Evolutionary conservation across 2,329 filamentous ascomycete species (phyloP), one percentile per base, ranked within the genome.

Genomic region (Aureobasidium sp.): DNA sequence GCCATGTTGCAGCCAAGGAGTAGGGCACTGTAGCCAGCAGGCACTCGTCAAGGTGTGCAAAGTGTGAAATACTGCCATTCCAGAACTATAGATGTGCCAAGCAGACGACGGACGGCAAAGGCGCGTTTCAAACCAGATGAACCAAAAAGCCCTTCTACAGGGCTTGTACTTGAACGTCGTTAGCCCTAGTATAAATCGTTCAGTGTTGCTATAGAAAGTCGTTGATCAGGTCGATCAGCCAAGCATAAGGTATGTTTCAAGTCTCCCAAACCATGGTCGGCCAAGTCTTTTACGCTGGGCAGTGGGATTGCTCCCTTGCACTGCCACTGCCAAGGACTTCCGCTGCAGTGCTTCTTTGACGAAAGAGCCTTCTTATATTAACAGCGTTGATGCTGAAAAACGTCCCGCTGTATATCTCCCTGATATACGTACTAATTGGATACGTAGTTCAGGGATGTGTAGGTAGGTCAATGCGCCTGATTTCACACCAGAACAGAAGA

Each of bases 271-370:
- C 36, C 36, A 42, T 56, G 53, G 16, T 56, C 15, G 23, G 53
- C 53, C 53, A 56, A 56, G 36, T 36, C 33, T 56, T n/a, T 56
- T 40, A 42, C 10, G 16, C 18, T n/a, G 42, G 42, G 16, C n/a
- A 38, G 20, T 56, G 36, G 25, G 42, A 25, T 20, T 40, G 20
- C 33, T 27, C 11, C 20, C 23, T 43, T 56, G 53, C 53, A 56
- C 53, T 56, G 36, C 53, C 53, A 56, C 53, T 43, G 53, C 53
- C 53, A 56, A 56, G 53, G 23, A 27, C 36, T 18, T 56, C 38
- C 29, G 18, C 15, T 36, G 29, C 13, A 56, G 38, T 42, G 36
- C 53, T 56, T 56, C n/a, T 56, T 29, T 43, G 43, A 33, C 38
- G 38, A 56, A n/a, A 56, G 29, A 43, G 16, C 23, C 38, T 56